These are phyloP conservation scores for Ulota crispa DNA, from an alignment of 225 moss, liverwort and hornwort genomes.

Conservation along the genomic window DNA sequence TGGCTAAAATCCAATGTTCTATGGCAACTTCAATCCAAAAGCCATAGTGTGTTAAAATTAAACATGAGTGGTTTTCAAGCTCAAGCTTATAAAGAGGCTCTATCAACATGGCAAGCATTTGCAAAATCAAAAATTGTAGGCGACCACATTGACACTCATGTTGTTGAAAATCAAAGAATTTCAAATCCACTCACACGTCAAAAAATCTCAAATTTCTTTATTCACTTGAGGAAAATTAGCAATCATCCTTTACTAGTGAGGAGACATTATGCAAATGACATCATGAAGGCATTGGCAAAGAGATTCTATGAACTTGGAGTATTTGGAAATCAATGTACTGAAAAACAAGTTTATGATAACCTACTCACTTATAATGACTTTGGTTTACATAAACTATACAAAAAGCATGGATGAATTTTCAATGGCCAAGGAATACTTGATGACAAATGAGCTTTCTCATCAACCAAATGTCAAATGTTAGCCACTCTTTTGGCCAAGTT, in stretches of 20 bases:
- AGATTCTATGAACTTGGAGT: not conserved
- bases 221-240: not conserved
- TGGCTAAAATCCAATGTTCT: not conserved
- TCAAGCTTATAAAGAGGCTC: not conserved
- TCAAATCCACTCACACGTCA: not conserved
- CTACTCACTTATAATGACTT: not conserved
- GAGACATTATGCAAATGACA: not conserved
- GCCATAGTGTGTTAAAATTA: not conserved
- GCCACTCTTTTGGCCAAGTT: not conserved
- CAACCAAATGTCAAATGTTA: not conserved
- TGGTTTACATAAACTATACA: not conserved
- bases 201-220: not conserved
- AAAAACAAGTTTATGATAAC: not conserved
- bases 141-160: not conserved
- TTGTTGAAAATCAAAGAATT: not conserved
- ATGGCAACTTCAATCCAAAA: not conserved
- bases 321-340: not conserved
- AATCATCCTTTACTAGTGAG: slow-evolving; percentile 6
- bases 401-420: not conserved
- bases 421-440: not conserved
- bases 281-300: not conserved
- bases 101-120: not conserved
- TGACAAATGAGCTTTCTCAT: not conserved
- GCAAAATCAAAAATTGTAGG: not conserved
- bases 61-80: not conserved